Conservation (phyloP, 371 early-diverging fungal genomes). For the Chytridium lagenaria region DNA sequence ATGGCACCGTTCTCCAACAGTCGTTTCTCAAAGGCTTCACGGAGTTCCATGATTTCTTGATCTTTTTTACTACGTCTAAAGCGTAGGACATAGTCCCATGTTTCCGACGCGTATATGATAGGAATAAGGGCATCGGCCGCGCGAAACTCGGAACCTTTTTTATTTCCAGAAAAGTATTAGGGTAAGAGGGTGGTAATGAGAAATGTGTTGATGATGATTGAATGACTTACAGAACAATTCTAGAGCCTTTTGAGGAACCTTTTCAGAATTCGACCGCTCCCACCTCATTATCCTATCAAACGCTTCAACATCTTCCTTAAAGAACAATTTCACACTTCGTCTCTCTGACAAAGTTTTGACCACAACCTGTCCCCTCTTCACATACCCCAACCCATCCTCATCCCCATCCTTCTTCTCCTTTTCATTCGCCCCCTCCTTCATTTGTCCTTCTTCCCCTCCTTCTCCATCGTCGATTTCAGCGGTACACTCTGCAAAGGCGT, state of each 20-base stretch:
- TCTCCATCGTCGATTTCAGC: not conserved
- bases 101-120: conserved; percentile 10
- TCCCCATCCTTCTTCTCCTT: not conserved
- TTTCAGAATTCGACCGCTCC: not conserved
- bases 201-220: not conserved
- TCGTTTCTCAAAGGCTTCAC: conserved; percentile 11
- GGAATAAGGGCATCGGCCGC: conserved; percentile 21
- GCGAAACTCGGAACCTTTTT: conserved; percentile 3
- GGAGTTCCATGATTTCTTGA: not conserved
- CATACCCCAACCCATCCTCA: not conserved
- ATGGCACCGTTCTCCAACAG: conserved; percentile 15
- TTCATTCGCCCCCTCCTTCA: not conserved
- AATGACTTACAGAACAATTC: not conserved
- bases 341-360: not conserved
- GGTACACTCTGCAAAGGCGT: not conserved
- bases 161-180: too few species aligned
- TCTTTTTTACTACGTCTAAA: conserved; percentile 13
- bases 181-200: too few species aligned
- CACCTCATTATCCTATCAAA: conserved; percentile 13
- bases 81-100: conserved; percentile 21
- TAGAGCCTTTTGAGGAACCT: not conserved
- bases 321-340: conserved; percentile 3
- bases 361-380: not conserved
- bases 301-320: not conserved
- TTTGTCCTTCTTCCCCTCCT: too few species aligned